Percentiles rank a stretch among this genome's conserved stretches.
phyloP scores from a whole-genome alignment of 116 monocot genomes.

The Thalassia testudinum region DNA sequence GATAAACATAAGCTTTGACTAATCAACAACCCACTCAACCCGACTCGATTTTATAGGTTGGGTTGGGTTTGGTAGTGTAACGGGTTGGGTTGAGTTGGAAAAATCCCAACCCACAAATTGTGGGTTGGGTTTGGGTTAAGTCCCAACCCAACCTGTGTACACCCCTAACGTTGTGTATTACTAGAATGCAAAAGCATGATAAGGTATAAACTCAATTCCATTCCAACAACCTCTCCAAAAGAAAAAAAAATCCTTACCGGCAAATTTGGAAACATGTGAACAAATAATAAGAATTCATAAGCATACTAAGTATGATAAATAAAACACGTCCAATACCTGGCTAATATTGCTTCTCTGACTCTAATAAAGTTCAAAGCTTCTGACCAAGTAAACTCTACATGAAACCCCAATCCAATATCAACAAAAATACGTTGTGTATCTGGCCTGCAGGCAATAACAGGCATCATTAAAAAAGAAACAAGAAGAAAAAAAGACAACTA shows the following conservation, averaged over 20 bases:
- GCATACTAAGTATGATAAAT: background rate
- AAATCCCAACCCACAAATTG: too few relatives aligned
- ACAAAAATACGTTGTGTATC: conserved; percentile 68
- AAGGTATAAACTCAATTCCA: background rate
- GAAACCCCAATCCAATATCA: conserved; percentile 73
- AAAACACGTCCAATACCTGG: conserved; percentile 10
- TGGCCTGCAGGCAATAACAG: conserved; percentile 22
- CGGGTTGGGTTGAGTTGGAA: too few relatives aligned
- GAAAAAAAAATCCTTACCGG: too few relatives aligned
- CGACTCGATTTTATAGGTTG: too few relatives aligned
- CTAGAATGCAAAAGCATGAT: background rate
- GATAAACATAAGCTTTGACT: too few relatives aligned
- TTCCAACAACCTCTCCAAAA: too few relatives aligned
- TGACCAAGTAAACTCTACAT: conserved; percentile 80
- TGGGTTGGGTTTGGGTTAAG: too few relatives aligned
- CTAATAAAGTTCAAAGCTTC: conserved; percentile 65
- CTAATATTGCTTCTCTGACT: conserved; percentile 51
- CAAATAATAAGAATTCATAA: background rate
- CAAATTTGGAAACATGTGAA: background rate
- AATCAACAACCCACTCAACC: too few relatives aligned
- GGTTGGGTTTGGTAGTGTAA: too few relatives aligned
- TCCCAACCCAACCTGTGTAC: too few relatives aligned
- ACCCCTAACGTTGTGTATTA: background rate
- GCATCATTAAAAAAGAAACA: background rate
- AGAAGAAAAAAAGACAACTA: too few relatives aligned